Conservation (phyloP, 2,329 filamentous ascomycete species). For the Leptodontidium sp. region DNA sequence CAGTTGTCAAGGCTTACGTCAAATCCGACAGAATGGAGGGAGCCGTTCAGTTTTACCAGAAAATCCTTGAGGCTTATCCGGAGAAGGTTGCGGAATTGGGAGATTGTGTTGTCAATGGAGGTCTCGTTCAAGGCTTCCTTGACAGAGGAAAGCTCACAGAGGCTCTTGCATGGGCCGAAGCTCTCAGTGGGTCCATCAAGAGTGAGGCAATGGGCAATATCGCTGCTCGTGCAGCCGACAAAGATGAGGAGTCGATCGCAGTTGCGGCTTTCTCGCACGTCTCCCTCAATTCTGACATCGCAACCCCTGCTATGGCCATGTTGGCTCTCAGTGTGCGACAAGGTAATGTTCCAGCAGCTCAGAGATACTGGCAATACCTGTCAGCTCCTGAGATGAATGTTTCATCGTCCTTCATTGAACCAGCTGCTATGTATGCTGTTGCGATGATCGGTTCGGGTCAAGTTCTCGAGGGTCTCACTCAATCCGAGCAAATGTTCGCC, state of each 20-base stretch:
- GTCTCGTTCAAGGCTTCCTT: conserved; percentile 82
- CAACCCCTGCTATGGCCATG: conserved; percentile 77
- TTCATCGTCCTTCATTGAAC: conserved; percentile 77
- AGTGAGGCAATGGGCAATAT: conserved; percentile 74
- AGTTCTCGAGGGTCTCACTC: conserved; percentile 79
- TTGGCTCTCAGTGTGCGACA: conserved; percentile 86
- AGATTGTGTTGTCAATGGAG: conserved; percentile 74
- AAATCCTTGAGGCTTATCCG: conserved; percentile 72
- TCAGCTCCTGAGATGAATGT: conserved; percentile 67
- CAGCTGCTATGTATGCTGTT: conserved; percentile 88
- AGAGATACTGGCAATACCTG: conserved; percentile 82
- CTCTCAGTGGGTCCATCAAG: conserved; percentile 66
- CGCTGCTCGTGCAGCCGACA: conserved; percentile 81
- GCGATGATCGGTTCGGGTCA: conserved; percentile 87
- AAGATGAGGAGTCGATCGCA: conserved; percentile 74
- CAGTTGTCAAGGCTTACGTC: conserved; percentile 91
- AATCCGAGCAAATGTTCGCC: conserved; percentile 87
- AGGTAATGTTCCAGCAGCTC: conserved; percentile 79
- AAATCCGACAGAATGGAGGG: conserved; percentile 81
- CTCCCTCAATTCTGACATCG: conserved; percentile 57
- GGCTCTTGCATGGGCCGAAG: conserved; percentile 76
- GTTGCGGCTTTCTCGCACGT: conserved; percentile 70
- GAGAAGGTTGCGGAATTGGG: conserved; percentile 69
- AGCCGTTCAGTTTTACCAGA: conserved; percentile 85
- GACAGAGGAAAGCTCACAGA: conserved; percentile 74